Evolutionary conservation across 202 grass and related monocot genomes (phyloP), one percentile per base, ranked within the genome.

Genomic region (Panicum hallii): DNA sequence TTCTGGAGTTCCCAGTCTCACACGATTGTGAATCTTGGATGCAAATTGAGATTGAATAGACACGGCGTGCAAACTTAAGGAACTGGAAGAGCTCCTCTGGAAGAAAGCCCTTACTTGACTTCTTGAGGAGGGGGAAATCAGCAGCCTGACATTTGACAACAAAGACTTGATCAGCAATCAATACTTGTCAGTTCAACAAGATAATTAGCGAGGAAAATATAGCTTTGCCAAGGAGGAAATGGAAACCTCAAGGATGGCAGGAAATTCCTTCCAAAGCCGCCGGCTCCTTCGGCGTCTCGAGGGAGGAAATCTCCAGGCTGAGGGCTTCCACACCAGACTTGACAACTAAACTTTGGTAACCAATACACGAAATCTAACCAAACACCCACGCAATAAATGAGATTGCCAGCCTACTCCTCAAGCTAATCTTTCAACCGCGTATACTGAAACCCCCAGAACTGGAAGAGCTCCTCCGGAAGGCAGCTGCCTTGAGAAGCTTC

Each of bases 211-310:
- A 30, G 17, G 0, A 26, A 53, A 73, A 16, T 40, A 47, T 52
- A 76, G 68, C 47, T 71, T 71, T 13, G 53, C 75, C 45, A 75
- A 50, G 71, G 85, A 82, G 70, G 85, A 87, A 70, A 56, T 58
- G 65, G 71, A 88, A 81, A 91, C 89, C 85, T 91, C 50, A 43
- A n/a, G 67, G 62, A 74, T 53, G 81, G 75, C 75, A 84, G 74
- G 66, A 88, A 87, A 77, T 38, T 38, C 36, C 36, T 38, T 38
- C 36, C 36, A 38, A 38, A 3, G 36, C 36, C 36, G 36, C 36
- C 36, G 36, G 36, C 79, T 83, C 50, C 67, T 62, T 9, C 11
- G 55, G 42, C 79, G 77, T 81, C 63, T 15, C 47, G 36, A 44
- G 72, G 78, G 80, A 90, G 75, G 76, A 87, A 84, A 88, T 72